These are phyloP conservation scores for Colletotrichum tamarilloi DNA, from an alignment of 2,329 filamentous ascomycete genomes.

Conservation along the genomic window DNA sequence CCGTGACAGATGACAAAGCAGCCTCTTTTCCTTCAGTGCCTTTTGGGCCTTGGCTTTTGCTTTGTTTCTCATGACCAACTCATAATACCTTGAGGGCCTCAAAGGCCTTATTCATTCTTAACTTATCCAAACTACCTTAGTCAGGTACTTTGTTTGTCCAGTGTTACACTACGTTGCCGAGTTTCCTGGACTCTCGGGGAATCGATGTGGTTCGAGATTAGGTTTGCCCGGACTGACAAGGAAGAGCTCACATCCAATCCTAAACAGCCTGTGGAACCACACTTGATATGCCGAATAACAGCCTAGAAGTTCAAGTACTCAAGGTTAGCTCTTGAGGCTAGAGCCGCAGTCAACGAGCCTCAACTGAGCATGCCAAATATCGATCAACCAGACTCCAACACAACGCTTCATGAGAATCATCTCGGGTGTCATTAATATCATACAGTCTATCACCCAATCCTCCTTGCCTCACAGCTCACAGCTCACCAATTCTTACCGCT, in stretches of 20 bases:
- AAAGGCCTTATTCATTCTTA: background rate
- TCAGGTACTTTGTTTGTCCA: background rate
- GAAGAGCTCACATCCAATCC: background rate
- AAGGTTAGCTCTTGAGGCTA: background rate
- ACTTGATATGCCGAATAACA: background rate
- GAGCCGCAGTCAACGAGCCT: background rate
- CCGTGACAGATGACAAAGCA: slow-evolving; percentile 19
- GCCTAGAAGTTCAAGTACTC: background rate
- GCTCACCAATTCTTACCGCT: slow-evolving; percentile 40
- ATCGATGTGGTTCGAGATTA: background rate
- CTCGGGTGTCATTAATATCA: slow-evolving; percentile 14
- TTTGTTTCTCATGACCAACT: background rate
- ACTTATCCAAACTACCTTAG: background rate
- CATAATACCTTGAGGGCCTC: background rate
- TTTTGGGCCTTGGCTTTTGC: background rate
- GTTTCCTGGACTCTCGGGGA: background rate
- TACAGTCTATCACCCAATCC: slow-evolving; percentile 7
- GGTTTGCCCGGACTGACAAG: background rate
- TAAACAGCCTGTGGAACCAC: background rate
- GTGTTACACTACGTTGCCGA: no score
- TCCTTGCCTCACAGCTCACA: background rate
- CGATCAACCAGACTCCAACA: background rate
- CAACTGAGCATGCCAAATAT: background rate
- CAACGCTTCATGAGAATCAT: background rate
- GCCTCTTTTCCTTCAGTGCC: background rate